phyloP scores from a whole-genome alignment of 805 yeast species.

The Kuraishia piskuri region DNA sequence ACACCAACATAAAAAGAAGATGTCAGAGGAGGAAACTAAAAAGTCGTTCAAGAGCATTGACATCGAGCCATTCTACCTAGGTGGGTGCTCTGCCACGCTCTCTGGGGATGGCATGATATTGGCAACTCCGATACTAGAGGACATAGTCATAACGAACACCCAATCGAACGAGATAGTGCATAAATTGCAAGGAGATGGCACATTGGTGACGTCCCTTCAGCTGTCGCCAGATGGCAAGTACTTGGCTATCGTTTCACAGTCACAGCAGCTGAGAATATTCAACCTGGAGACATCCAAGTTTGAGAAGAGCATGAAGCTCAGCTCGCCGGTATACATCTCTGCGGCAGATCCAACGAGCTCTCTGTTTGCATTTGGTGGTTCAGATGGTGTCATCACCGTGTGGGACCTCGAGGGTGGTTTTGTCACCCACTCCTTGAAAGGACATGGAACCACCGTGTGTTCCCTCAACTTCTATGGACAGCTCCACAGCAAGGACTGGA shows the following conservation, averaged over 20 bases:
- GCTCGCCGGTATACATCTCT: constrained; percentile 79
- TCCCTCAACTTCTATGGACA: constrained; percentile 69
- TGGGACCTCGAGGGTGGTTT: constrained; percentile 89
- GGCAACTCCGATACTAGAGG: constrained; percentile 78
- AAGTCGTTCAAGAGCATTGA: constrained; percentile 35
- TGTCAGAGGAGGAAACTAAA: constrained; percentile 12
- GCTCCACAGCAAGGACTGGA: constrained; percentile 63
- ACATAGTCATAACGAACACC: constrained; percentile 61
- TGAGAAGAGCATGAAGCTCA: constrained; percentile 44
- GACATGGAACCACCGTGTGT: constrained; percentile 87
- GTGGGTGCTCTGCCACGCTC: constrained; percentile 69
- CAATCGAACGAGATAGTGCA: constrained; percentile 47
- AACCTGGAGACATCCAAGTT: constrained; percentile 31
- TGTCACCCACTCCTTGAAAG: constrained; percentile 83
- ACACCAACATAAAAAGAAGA: background rate
- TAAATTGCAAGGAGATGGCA: constrained; percentile 78
- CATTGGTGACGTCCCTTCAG: constrained; percentile 62
- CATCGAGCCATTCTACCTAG: constrained; percentile 79
- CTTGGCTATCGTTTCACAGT: constrained; percentile 71
- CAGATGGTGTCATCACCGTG: constrained; percentile 86
- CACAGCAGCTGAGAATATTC: constrained; percentile 71
- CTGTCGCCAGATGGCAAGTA: constrained; percentile 68
- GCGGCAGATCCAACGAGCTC: constrained; percentile 76
- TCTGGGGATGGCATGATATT: constrained; percentile 52
- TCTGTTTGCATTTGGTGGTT: constrained; percentile 86